Evolutionary conservation across 108 stramenopile genomes (phyloP), one percentile per base, ranked within the genome.

Genomic region (Phaeodactylum tricornutum): DNA sequence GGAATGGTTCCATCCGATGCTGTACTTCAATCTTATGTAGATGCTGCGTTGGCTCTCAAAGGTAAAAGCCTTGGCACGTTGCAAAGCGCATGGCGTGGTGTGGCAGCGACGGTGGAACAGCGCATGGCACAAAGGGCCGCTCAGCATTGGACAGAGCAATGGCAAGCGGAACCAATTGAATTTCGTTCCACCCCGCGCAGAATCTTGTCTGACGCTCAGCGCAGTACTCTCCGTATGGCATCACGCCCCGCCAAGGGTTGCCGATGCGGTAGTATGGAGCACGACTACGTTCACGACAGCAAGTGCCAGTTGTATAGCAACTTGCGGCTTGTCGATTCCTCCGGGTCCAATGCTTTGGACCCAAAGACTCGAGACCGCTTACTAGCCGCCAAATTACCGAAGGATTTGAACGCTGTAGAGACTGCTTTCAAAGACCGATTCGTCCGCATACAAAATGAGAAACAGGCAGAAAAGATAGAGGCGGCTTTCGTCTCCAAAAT

Each of bases 401-500:
- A 54, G 29, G 35, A 46, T 22, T 59, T 78, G 50, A 81, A 67
- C 57, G 46, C 59, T 14, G 53, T 88, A 29, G 79, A 79, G 46
- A 62, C 66, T n/a, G 87, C 81, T 5, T 69, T 69, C 47, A 67
- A 71, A 41, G 72, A 79, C 22, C 51, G 82, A 31, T 55, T 79
- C 33, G 20, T 74, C 9, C 61, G 67, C 37, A 41, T 74, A 27
- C 74, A 75, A 39, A 51, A 41, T 0, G 74, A 72, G 19, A 45
- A 50, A 9, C 67, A 67, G 31, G 51, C 64, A 1, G 59, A 66
- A 29, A 53, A 61, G 14, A 52, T 50, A 36, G 87, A 88, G 64
- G 81, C 74, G 6, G 49, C 61, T 28, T 88, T 84, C 56, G 77
- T 88, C 6, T 50, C 69, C 11, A 48, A 73, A 22, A 88, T 88